Conservation (phyloP, 2,329 filamentous ascomycete genomes). For the Claviceps maximensis region DNA sequence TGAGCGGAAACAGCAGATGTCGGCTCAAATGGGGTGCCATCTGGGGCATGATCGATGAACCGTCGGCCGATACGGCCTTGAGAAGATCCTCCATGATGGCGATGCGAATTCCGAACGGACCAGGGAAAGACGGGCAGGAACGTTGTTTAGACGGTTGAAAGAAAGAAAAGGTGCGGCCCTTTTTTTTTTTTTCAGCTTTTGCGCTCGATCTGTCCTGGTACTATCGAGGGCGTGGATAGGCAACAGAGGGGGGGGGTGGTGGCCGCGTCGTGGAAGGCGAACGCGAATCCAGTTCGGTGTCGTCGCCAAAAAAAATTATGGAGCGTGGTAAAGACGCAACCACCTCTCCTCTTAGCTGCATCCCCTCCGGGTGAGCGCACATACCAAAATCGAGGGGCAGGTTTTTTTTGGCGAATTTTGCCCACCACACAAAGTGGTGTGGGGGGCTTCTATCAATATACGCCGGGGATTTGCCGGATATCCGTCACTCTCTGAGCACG, state of each 20-base stretch:
- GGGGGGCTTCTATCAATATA: conserved; percentile 13
- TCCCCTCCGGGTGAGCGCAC: conserved; percentile 8
- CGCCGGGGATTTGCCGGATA: conserved; percentile 22
- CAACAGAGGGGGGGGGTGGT: neutral
- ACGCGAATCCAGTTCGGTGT: conserved; percentile 1
- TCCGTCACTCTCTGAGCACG: conserved; percentile 17
- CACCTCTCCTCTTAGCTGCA: neutral
- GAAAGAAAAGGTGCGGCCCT: neutral
- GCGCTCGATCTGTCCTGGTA: neutral
- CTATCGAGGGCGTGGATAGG: neutral
- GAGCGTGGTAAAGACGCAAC: conserved; percentile 5
- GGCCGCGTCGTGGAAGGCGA: too few species aligned
- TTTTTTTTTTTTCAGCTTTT: neutral
- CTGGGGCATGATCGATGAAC: conserved; percentile 75
- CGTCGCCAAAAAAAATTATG: conserved; percentile 1
- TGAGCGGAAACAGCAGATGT: conserved; percentile 89
- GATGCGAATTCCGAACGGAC: neutral
- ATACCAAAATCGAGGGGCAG: conserved; percentile 25
- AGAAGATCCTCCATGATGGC: conserved; percentile 28
- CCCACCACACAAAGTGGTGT: conserved; percentile 25
- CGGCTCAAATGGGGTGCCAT: conserved; percentile 87
- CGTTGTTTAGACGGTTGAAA: too few species aligned
- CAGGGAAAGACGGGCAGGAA: too few species aligned
- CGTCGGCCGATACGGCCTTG: conserved; percentile 44
- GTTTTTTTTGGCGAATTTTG: conserved; percentile 28